Conservation (phyloP, 2,329 filamentous ascomycete species). For the Onygenales sp. region DNA sequence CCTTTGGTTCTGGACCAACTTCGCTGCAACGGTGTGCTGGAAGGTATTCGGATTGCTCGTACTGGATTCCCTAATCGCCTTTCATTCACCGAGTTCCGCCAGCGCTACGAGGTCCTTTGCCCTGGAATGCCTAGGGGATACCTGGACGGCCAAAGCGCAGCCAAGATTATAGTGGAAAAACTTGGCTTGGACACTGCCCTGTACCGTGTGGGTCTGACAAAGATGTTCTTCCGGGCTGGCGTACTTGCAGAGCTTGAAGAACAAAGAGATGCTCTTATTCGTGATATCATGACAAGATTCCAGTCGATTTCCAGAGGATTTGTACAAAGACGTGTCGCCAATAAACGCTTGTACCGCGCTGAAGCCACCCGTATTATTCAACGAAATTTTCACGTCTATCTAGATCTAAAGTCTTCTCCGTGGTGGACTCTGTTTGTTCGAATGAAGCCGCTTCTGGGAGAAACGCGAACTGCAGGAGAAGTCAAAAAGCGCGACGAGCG, state of each 20-base stretch:
- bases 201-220: constrained; percentile 89
- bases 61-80: constrained; percentile 95
- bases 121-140: constrained; percentile 80
- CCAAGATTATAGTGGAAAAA: constrained; percentile 79
- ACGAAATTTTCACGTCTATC: constrained; percentile 84
- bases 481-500: constrained; percentile 92
- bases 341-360: constrained; percentile 87
- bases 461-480: constrained; percentile 82
- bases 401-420: constrained; percentile 79
- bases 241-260: constrained; percentile 96
- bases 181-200: constrained; percentile 74
- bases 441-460: constrained; percentile 90
- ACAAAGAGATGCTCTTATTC: constrained; percentile 82
- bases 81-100: constrained; percentile 85
- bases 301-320: constrained; percentile 89
- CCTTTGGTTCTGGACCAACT: constrained; percentile 92
- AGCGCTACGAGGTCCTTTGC: constrained; percentile 92
- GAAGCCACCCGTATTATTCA: constrained; percentile 94
- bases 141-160: constrained; percentile 78
- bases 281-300: constrained; percentile 86
- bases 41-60: constrained; percentile 92
- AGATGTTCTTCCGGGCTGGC: constrained; percentile 95
- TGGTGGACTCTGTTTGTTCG: constrained; percentile 96
- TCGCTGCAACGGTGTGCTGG: constrained; percentile 98
- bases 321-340: constrained; percentile 73